A percentile compares a stretch with the other conserved stretches of the same genome.
phyloP scores from a whole-genome alignment of 2,329 filamentous ascomycete genomes.

The Ophiostoma sp. region DNA sequence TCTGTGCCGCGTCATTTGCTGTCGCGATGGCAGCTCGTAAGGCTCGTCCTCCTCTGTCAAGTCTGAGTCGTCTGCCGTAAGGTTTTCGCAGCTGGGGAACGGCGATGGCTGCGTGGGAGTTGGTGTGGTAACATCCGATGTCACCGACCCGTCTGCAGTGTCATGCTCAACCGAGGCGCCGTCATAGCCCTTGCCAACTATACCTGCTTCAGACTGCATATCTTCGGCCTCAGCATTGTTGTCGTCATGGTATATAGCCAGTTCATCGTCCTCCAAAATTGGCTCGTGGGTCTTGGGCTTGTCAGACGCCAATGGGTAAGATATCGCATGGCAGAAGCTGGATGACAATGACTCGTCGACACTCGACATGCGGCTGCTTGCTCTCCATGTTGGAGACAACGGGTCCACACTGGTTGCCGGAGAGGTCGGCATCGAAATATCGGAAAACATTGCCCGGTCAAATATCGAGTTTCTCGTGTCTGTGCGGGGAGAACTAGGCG shows the following conservation, averaged over 20 bases:
- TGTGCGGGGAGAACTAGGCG: constrained; percentile 76
- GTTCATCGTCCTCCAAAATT: constrained; percentile 24
- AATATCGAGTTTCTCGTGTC: constrained; percentile 71
- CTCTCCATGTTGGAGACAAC: constrained; percentile 54
- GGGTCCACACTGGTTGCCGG: constrained; percentile 73
- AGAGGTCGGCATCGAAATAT: constrained; percentile 71
- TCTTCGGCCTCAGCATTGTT: not conserved
- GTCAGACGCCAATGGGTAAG: not conserved
- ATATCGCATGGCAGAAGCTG: constrained; percentile 12
- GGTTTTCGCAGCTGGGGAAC: constrained; percentile 14
- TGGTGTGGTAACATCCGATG: constrained; percentile 19
- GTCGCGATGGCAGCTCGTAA: constrained; percentile 15
- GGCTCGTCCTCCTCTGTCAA: constrained; percentile 4
- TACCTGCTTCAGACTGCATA: not conserved
- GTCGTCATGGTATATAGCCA: not conserved
- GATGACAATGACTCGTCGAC: constrained; percentile 16
- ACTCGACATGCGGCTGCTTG: constrained; percentile 48
- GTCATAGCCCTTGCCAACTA: not conserved
- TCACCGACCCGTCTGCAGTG: not conserved
- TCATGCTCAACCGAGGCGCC: not conserved
- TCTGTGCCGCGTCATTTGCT: constrained; percentile 49
- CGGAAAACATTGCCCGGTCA: constrained; percentile 58
- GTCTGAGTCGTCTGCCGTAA: constrained; percentile 10
- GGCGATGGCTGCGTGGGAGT: constrained; percentile 20
- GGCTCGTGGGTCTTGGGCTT: constrained; percentile 12